Conservation (phyloP, 306 rosid genomes). For the Lagenaria siceraria region DNA sequence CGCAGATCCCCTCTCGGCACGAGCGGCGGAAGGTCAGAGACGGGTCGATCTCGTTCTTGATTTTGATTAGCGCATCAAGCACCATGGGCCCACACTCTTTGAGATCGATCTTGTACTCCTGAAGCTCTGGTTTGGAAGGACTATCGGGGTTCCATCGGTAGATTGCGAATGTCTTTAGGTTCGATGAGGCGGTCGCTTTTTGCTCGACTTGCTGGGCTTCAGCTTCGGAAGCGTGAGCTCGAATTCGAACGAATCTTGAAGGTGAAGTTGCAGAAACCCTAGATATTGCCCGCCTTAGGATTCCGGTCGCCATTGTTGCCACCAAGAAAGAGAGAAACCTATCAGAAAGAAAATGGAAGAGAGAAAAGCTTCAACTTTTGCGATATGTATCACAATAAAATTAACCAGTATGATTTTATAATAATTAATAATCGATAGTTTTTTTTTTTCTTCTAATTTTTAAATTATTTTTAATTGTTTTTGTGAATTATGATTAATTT, state of each 20-base stretch:
- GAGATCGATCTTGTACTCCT: slow-evolving; percentile 61
- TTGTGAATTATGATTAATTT: neutral
- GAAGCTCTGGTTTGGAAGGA: slow-evolving; percentile 67
- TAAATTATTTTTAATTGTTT: too few species aligned
- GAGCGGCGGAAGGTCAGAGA: slow-evolving; percentile 73
- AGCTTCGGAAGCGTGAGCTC: slow-evolving; percentile 55
- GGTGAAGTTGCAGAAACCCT: slow-evolving; percentile 33
- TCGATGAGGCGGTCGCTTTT: slow-evolving; percentile 14
- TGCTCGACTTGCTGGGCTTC: slow-evolving; percentile 41
- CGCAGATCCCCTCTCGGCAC: slow-evolving; percentile 95
- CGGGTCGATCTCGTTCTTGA: slow-evolving; percentile 86
- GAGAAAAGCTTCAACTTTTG: neutral
- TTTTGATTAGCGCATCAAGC: slow-evolving; percentile 84
- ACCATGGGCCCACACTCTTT: slow-evolving; percentile 98
- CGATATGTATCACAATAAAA: too few species aligned
- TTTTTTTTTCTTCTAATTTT: too few species aligned
- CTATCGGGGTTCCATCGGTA: slow-evolving; percentile 88
- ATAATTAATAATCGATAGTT: neutral
- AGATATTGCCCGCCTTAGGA: slow-evolving; percentile 29
- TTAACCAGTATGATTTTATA: neutral
- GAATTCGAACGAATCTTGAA: slow-evolving; percentile 17
- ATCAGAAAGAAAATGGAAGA: neutral
- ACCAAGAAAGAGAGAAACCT: neutral
- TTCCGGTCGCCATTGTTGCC: slow-evolving; percentile 53
- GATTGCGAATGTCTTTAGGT: slow-evolving; percentile 65